Conservation (phyloP, 208 protist genomes). For the Trypanosoma melophagium region DNA sequence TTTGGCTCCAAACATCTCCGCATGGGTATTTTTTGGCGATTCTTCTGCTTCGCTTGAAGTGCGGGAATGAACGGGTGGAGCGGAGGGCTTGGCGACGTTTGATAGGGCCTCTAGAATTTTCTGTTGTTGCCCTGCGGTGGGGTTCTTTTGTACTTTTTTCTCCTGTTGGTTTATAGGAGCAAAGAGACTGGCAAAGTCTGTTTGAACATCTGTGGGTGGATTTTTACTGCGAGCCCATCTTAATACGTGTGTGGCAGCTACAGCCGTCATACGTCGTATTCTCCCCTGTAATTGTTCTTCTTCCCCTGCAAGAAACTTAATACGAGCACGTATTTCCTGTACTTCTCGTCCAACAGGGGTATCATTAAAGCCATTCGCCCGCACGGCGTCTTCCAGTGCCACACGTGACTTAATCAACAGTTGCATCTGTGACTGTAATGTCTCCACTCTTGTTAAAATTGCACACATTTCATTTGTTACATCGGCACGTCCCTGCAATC, state of each 20-base stretch:
- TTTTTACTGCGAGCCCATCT: conserved; percentile 83
- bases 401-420: conserved; percentile 53
- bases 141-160: conserved; percentile 21
- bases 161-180: conserved; percentile 1
- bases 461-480: conserved; percentile 49
- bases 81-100: conserved; percentile 26
- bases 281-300: conserved; percentile 57
- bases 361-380: conserved; percentile 23
- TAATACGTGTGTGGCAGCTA: conserved; percentile 63
- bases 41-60: conserved; percentile 28
- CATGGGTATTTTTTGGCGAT: conserved; percentile 37
- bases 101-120: conserved; percentile 50
- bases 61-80: conserved; percentile 19
- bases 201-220: conserved; percentile 43
- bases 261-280: conserved; percentile 63
- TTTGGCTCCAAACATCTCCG: conserved; percentile 43
- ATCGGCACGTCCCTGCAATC: conserved; percentile 56
- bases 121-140: conserved; percentile 44
- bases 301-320: conserved; percentile 47
- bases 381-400: conserved; percentile 27
- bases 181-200: conserved; percentile 6
- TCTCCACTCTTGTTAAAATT: conserved; percentile 55
- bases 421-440: conserved; percentile 54
- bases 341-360: conserved; percentile 55
- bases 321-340: conserved; percentile 52